Evolutionary conservation across 345 rosid genomes (phyloP).

Genomic region (Reutealis trisperma): DNA sequence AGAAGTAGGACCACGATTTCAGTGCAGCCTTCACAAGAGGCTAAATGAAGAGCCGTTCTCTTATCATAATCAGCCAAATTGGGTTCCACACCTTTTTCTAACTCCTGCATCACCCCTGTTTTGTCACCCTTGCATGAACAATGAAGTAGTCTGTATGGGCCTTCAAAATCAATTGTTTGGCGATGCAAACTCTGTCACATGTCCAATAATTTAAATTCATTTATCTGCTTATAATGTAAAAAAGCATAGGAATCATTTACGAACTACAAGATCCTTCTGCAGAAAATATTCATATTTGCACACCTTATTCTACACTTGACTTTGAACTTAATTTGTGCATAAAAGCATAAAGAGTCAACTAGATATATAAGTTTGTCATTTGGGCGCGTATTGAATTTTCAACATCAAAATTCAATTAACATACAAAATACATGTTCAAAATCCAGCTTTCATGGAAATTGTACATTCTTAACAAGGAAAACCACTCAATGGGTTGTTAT

Average conservation of each 20-base stretch:
- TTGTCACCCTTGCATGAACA: conserved; percentile 56
- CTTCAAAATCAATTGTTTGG: conserved; percentile 36
- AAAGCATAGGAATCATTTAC: neutral
- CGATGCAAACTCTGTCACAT: conserved; percentile 25
- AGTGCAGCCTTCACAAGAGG: conserved; percentile 59
- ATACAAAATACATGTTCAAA: neutral
- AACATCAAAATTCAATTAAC: neutral
- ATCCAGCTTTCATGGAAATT: neutral
- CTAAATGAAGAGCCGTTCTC: conserved; percentile 72
- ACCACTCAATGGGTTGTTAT: neutral
- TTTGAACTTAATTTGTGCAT: too few relatives aligned
- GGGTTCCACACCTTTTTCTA: conserved; percentile 51
- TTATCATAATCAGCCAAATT: conserved; percentile 56
- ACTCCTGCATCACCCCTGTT: conserved; percentile 52
- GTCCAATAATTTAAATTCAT: neutral
- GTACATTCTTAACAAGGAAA: too few relatives aligned
- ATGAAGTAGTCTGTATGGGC: conserved; percentile 50
- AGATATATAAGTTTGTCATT: neutral
- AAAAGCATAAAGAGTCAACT: neutral
- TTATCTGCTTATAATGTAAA: neutral
- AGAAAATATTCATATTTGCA: neutral
- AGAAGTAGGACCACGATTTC: conserved; percentile 56
- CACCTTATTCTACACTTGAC: too few relatives aligned
- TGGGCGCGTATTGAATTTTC: neutral
- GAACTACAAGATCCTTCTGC: neutral